phyloP scores from a whole-genome alignment of 78 protist species.

The Tieghemostelium lacteum region DNA sequence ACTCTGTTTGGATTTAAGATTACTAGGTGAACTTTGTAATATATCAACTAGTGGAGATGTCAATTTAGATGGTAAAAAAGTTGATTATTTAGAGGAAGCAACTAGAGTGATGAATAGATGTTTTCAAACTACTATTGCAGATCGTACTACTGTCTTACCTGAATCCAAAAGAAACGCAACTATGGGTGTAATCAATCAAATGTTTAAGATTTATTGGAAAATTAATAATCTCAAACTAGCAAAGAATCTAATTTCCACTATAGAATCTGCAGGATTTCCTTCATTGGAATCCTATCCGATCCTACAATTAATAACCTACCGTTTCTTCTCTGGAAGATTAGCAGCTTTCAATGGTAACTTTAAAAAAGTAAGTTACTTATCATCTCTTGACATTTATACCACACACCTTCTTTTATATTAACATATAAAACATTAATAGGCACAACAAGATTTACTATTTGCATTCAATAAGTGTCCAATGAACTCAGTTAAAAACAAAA shows the following conservation, averaged over 20 bases:
- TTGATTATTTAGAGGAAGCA: constrained; percentile 61
- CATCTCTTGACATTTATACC: neutral
- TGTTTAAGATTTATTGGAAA: constrained; percentile 77
- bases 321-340: constrained; percentile 79
- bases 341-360: constrained; percentile 69
- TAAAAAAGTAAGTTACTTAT: constrained; percentile 3
- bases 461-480: constrained; percentile 70
- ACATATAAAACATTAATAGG: constrained; percentile 14
- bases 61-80: constrained; percentile 5
- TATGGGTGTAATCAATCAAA: constrained; percentile 67
- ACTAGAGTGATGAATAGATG: constrained; percentile 48
- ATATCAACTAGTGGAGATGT: neutral
- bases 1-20: constrained; percentile 44
- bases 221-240: constrained; percentile 63
- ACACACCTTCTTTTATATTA: neutral
- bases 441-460: constrained; percentile 52
- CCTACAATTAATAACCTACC: constrained; percentile 55
- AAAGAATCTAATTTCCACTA: constrained; percentile 49
- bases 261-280: constrained; percentile 62
- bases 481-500: constrained; percentile 22
- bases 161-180: constrained; percentile 73
- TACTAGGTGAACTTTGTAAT: constrained; percentile 25
- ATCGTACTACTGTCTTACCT: constrained; percentile 18
- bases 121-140: constrained; percentile 53
- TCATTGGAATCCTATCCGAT: constrained; percentile 43